A percentile compares a stretch with the other conserved stretches of the same genome.
Evolutionary conservation across 2,329 filamentous ascomycete species (phyloP).

Genomic region (Mycosphaerella sp.): DNA sequence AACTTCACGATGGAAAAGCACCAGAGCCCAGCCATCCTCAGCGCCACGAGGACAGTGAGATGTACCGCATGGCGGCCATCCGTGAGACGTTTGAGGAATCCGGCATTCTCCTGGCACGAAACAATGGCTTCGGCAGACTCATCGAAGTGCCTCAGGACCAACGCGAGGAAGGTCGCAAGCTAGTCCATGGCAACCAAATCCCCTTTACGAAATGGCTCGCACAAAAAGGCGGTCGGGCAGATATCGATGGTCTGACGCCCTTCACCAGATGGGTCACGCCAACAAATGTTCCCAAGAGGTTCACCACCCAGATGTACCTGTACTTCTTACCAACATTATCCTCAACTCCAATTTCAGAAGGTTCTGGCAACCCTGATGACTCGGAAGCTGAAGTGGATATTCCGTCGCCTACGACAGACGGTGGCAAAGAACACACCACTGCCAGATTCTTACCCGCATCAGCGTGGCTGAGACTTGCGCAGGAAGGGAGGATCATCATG

Average conservation of each 20-base stretch:
- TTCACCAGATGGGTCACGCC: conserved; percentile 95
- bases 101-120: conserved; percentile 70
- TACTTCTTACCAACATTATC: conserved; percentile 64
- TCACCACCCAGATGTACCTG: conserved; percentile 94
- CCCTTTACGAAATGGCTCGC: conserved; percentile 62
- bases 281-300: conserved; percentile 62
- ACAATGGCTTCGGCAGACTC: conserved; percentile 47
- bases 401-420: conserved; percentile 65
- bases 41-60: conserved; percentile 62
- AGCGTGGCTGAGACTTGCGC: conserved; percentile 62
- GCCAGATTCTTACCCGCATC: conserved; percentile 67
- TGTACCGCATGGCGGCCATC: conserved; percentile 77
- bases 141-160: conserved; percentile 55
- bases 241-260: conserved; percentile 63
- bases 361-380: conserved; percentile 24
- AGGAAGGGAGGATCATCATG: conserved; percentile 63
- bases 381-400: conserved; percentile 48
- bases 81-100: conserved; percentile 94
- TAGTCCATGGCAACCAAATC: conserved; percentile 60
- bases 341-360: conserved; percentile 31
- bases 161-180: conserved; percentile 58
- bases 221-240: conserved; percentile 53
- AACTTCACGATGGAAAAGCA: conserved; percentile 64
- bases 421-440: conserved; percentile 63
- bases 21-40: conserved; percentile 45